These are phyloP conservation scores for Candida chauliodis DNA, from an alignment of 805 yeast genomes.

Conservation along the genomic window DNA sequence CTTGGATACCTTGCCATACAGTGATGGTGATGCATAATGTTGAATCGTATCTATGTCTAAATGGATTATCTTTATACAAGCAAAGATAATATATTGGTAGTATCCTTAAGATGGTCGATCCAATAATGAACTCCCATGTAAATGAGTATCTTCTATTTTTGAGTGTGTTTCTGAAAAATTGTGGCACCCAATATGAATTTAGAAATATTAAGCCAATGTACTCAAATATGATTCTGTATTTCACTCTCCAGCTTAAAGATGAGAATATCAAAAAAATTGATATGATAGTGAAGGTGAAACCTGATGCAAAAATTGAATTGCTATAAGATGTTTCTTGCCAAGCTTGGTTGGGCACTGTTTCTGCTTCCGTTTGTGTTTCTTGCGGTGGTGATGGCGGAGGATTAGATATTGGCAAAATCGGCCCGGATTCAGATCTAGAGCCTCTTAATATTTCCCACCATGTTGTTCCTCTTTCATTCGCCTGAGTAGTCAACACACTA, in stretches of 20 bases:
- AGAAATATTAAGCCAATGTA: conserved; percentile 46
- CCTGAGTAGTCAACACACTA: conserved; percentile 63
- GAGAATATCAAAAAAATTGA: conserved; percentile 53
- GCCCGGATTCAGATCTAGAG: conserved; percentile 14
- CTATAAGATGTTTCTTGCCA: conserved; percentile 20
- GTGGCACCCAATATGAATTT: conserved; percentile 87
- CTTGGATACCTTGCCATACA: conserved; percentile 60
- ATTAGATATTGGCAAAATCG: conserved; percentile 10
- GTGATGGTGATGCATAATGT: conserved; percentile 43
- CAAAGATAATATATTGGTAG: conserved; percentile 65
- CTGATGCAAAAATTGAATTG: conserved; percentile 24
- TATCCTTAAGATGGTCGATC: conserved; percentile 59
- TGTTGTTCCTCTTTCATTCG: conserved; percentile 65
- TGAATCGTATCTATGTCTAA: conserved; percentile 65
- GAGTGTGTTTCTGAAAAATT: conserved; percentile 70
- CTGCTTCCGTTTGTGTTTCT: conserved; percentile 9
- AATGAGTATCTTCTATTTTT: conserved; percentile 65
- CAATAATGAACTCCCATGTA: conserved; percentile 71
- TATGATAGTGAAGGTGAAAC: conserved; percentile 24
- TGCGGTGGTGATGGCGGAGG: conserved; percentile 10
- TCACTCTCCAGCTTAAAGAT: conserved; percentile 61
- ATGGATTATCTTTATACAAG: conserved; percentile 52
- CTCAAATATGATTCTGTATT: conserved; percentile 55
- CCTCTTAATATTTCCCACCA: conserved; percentile 68
- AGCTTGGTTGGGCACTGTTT: conserved; percentile 11